Evolutionary conservation across 75 land plant genomes (phyloP).

Genomic region (Azolla pinnata): DNA sequence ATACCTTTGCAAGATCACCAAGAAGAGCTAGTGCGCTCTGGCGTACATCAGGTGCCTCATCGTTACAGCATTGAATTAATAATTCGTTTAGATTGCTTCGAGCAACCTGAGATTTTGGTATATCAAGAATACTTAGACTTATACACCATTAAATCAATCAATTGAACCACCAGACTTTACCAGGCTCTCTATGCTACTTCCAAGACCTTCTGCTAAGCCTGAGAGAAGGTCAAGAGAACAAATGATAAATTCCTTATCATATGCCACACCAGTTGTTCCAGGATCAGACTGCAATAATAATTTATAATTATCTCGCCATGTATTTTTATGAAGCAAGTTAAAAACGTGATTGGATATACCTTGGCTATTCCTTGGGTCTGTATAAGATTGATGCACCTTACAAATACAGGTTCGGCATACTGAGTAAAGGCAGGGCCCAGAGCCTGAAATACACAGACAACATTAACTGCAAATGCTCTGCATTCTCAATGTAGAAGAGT

Average conservation of each 20-base stretch:
- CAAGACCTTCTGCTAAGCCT: constrained; percentile 94
- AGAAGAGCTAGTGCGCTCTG: constrained; percentile 99
- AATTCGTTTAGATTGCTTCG: constrained; percentile 70
- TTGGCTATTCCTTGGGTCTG: constrained; percentile 82
- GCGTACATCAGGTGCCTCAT: constrained; percentile 84
- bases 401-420: constrained; percentile 92
- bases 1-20: constrained; percentile 94
- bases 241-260: constrained; percentile 94
- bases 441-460: constrained; percentile 79
- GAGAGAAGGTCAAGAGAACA: constrained; percentile 92
- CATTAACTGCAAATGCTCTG: no score
- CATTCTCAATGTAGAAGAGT: no score
- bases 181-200: constrained; percentile 86
- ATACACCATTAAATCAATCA: background rate
- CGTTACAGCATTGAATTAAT: constrained; percentile 83
- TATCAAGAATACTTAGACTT: no score
- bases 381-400: constrained; percentile 80
- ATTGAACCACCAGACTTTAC: constrained; percentile 26
- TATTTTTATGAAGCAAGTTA: background rate
- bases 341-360: constrained; percentile 29
- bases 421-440: constrained; percentile 82
- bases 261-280: constrained; percentile 64
- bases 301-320: background rate
- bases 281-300: constrained; percentile 60
- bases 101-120: no score